Evolutionary conservation across 208 protist genomes (phyloP), one percentile per base, ranked within the genome.

Genomic region (Leishmania gerbilli): DNA sequence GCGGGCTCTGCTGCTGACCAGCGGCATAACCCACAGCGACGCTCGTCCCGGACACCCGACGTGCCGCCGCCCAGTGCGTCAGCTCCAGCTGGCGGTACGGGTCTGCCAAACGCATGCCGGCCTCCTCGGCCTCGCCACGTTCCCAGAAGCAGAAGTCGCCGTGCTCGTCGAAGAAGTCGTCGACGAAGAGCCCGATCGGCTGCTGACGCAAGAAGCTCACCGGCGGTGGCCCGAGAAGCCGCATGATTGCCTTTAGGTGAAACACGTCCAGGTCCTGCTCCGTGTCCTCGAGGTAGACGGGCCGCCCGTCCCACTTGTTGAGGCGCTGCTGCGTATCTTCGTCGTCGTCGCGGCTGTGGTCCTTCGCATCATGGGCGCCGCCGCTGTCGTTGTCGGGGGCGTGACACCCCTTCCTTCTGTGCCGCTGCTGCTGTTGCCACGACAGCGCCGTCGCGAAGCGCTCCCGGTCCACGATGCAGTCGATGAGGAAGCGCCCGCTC

Each of bases 401-500:
- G 56, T n/a, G 24, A 15, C 15, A 24, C 56, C 24, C 21, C 56
- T n/a, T 9, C 24, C 7, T 60, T n/a, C 56, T 24, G 4, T 60
- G 56, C 31, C 24, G 56, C 56, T 62, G 56, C 56, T 45, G 56
- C 56, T 62, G 56, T 15, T 45, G 47, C 40, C 7, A 75, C 21
- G 45, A 17, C 34, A 9, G 47, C 6, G 62, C 64, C 31, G 64
- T 60, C 31, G 68, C 81, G 21, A 76, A 51, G 27, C 72, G 47
- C 34, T 82, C 80, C 40, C 84, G 81, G 68, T 87, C 82, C 11
- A 45, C 76, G 45, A 77, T 69, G 55, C 68, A 58, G 78, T 97
- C 92, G 49, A 97, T 89, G 64, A 96, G 79, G 74, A 92, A 91
- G 68, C 77, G 82, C 2, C 91, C 94, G 31, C 85, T 89, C 67